Conservation (phyloP, 257 asterid species). For the Jaltomata sinuosa region DNA sequence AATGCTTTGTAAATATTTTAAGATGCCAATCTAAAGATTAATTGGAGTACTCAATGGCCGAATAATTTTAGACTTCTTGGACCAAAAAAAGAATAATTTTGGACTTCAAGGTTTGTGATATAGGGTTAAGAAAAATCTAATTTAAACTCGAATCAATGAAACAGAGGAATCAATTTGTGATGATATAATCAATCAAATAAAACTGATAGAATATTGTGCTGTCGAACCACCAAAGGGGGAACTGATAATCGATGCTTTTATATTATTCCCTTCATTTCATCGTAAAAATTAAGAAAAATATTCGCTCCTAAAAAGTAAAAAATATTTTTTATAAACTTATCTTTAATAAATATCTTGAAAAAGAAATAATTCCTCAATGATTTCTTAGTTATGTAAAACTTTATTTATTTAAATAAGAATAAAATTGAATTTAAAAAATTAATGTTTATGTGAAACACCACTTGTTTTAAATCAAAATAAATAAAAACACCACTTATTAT, state of each 20-base stretch:
- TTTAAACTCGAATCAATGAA: neutral
- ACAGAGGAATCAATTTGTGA: neutral
- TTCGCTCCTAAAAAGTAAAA: too few species aligned
- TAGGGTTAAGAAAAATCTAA: neutral
- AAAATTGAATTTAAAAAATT: too few species aligned
- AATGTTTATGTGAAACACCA: too few species aligned
- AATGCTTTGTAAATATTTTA: neutral
- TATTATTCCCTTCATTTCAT: neutral
- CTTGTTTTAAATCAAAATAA: too few species aligned
- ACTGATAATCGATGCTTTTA: neutral
- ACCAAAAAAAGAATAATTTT: neutral
- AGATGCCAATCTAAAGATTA: neutral
- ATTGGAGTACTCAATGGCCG: neutral
- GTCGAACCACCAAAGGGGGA: neutral
- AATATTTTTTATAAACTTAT: too few species aligned
- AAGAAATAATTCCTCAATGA: too few species aligned
- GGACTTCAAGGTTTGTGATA: neutral
- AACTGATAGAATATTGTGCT: neutral
- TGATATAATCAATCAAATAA: neutral
- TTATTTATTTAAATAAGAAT: too few species aligned
- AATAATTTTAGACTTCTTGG: neutral
- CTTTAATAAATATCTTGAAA: too few species aligned
- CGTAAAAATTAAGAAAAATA: too few species aligned
- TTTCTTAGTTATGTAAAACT: too few species aligned
- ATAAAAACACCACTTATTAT: too few species aligned